Evolutionary conservation across 495 filamentous ascomycete species (phyloP).

Genomic region (Elaphomyces granulatus): DNA sequence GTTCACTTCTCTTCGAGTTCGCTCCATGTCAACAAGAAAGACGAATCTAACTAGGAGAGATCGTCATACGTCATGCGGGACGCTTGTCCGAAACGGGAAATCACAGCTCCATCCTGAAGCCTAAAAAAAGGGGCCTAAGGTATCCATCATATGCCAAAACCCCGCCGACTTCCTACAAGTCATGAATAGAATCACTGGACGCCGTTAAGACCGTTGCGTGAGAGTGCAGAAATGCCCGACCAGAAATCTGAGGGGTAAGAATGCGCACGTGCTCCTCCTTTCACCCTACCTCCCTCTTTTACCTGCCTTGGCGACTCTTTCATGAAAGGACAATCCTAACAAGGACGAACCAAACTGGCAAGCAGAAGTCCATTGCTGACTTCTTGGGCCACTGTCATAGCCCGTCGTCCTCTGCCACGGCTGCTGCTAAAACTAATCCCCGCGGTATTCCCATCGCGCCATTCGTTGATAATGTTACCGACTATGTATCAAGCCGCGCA

Average conservation of each 20-base stretch:
- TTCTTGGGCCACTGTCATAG: too few species aligned
- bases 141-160: too few species aligned
- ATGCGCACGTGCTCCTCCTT: neutral
- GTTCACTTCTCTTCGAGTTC: too few species aligned
- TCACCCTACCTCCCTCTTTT: neutral
- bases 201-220: too few species aligned
- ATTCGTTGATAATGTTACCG: slow-evolving; percentile 91
- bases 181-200: too few species aligned
- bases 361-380: neutral
- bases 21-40: too few species aligned
- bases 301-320: slow-evolving; percentile 14
- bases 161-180: too few species aligned
- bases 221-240: too few species aligned
- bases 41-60: neutral
- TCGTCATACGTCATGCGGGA: slow-evolving; percentile 1
- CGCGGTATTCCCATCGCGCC: slow-evolving; percentile 90
- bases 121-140: too few species aligned
- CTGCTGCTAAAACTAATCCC: slow-evolving; percentile 52
- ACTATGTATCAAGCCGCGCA: slow-evolving; percentile 74
- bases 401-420: slow-evolving; percentile 4
- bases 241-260: slow-evolving; percentile 4
- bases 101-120: too few species aligned
- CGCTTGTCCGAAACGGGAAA: too few species aligned
- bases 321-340: slow-evolving; percentile 5
- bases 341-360: slow-evolving; percentile 2